These are phyloP conservation scores for Protomyces gravidus DNA, from an alignment of 1,139 yeast genomes.

Conservation along the genomic window DNA sequence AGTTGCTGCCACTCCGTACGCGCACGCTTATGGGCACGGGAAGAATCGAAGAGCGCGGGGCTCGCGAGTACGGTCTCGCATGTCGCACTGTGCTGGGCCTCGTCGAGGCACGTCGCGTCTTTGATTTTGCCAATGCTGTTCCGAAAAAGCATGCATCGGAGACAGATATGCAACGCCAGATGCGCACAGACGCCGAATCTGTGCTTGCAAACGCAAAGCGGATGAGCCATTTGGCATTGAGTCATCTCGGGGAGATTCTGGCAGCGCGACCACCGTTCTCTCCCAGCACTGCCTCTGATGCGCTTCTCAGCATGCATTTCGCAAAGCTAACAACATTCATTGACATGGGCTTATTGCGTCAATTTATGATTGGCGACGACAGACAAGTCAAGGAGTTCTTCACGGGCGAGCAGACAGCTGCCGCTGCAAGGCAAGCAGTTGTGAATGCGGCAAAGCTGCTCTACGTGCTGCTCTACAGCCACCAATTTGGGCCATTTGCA, in stretches of 20 bases:
- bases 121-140: constrained; percentile 13
- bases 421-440: constrained; percentile 2
- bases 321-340: constrained; percentile 9
- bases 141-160: not conserved
- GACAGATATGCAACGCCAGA: constrained; percentile 2
- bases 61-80: constrained; percentile 12
- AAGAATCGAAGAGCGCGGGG: constrained; percentile 22
- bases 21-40: constrained; percentile 25
- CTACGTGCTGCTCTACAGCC: constrained; percentile 1
- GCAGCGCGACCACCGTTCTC: constrained; percentile 4
- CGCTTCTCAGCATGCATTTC: constrained; percentile 4
- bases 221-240: constrained; percentile 14
- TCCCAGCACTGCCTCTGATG: not conserved
- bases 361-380: constrained; percentile 12
- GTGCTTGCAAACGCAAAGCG: constrained; percentile 8
- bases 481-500: constrained; percentile 15
- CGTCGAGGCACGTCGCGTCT: constrained; percentile 25
- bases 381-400: not conserved
- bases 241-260: constrained; percentile 3
- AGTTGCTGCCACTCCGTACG: constrained; percentile 15
- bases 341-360: constrained; percentile 9
- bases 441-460: constrained; percentile 14
- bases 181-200: constrained; percentile 11
- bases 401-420: not conserved
- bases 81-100: constrained; percentile 18